A percentile compares a stretch with the other conserved stretches of the same genome.
These are phyloP conservation scores for Acer campestre DNA, from an alignment of 345 rosid genomes.

Conservation along the genomic window DNA sequence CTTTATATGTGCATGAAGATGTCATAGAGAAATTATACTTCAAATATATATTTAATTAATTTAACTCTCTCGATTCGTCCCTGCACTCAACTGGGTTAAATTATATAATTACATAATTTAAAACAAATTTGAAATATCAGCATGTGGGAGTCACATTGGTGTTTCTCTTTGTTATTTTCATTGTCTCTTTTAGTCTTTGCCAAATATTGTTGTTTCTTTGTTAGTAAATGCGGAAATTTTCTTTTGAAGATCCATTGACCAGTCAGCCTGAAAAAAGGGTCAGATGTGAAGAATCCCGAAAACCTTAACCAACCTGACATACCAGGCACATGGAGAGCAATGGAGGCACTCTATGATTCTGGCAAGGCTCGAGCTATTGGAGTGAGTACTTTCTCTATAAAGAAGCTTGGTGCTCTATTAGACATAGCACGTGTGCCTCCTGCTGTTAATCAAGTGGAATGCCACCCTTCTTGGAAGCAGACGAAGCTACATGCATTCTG, in stretches of 20 bases:
- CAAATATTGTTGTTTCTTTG: background rate
- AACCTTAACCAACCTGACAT: constrained; percentile 49
- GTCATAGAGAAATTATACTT: background rate
- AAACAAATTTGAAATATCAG: background rate
- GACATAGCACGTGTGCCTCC: constrained; percentile 33
- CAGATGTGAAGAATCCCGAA: constrained; percentile 37
- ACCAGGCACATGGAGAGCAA: constrained; percentile 60
- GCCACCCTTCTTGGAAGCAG: constrained; percentile 69
- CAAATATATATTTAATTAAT: too few species aligned
- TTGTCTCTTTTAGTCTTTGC: background rate
- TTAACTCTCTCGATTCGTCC: too few species aligned
- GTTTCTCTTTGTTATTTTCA: constrained; percentile 1
- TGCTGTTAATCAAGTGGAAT: constrained; percentile 62
- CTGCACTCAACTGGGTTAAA: background rate
- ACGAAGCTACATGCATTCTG: constrained; percentile 51
- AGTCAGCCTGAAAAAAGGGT: constrained; percentile 53
- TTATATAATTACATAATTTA: background rate
- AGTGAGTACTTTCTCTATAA: constrained; percentile 46
- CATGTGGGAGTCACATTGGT: background rate
- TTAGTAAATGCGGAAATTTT: background rate
- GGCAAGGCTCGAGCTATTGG: constrained; percentile 61
- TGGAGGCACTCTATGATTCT: constrained; percentile 48
- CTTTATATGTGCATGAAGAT: background rate
- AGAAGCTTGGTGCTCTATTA: constrained; percentile 42
- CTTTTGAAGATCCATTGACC: constrained; percentile 68